Base-by-base conservation (phyloP, 139 green algal genomes). In the Chlorella sp. region DNA sequence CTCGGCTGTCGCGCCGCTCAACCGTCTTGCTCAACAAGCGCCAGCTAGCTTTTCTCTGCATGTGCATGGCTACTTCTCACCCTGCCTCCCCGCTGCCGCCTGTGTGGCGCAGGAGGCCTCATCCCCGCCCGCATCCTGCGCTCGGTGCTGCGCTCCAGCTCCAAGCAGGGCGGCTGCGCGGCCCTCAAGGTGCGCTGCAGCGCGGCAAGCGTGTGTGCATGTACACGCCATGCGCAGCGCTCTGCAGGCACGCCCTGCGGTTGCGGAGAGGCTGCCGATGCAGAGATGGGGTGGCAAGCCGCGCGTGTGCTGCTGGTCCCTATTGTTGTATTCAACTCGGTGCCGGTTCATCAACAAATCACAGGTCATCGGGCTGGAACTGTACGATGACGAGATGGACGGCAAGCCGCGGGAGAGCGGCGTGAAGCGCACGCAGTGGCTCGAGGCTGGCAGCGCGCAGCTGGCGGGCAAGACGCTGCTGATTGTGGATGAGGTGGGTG, bases 41-140 rank as follows among this genome's bases (percentile, higher is more conserved):
- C n/a, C n/a, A n/a, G n/a, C n/a, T n/a, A n/a, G n/a, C n/a, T 54
- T 54, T 54, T 75, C 28, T 9, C 13, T 32, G 34, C 17, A 1
- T 36, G 1, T 51, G 13, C 13, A 2, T 6, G 8, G 34, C 20
- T 1, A 8, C 36, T 26, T 3, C 20, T n/a, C 20, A 32, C 9
- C 36, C 24, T 9, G 6, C 8, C 68, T 30, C 5, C 34, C 20
- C n/a, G n/a, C 36, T 44, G 68, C 62, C 62, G n/a, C n/a, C n/a
- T n/a, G n/a, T 36, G 62, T 16, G 68, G 1, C 14, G 38, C 73
- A 81, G 75, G 79, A n/a, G 79, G 79, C 43, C 79, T 84, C 32
- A 84, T 84, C 65, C 79, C 79, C 0, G 79, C 79, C 11, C 79
- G 79, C 64, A 77, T 84, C 79, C 64, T 84, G 44, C 64, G 79